These are phyloP conservation scores for Vigna trinervia DNA, from an alignment of 306 rosid species.

Conservation along the genomic window DNA sequence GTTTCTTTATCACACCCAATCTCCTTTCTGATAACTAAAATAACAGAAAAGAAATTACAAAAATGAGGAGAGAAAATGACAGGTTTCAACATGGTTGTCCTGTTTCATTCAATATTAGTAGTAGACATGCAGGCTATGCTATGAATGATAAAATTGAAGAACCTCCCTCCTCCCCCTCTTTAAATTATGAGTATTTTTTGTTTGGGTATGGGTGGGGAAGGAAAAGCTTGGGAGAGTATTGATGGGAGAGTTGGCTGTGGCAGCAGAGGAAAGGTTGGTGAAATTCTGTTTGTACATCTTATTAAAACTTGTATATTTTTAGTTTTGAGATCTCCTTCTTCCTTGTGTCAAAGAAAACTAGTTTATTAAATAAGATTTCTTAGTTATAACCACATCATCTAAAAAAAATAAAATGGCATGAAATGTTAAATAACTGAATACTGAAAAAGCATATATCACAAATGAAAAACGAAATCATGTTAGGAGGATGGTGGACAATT, in stretches of 20 bases:
- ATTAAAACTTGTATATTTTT: not conserved
- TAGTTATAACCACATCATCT: constrained; percentile 7
- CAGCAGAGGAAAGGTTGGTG: not conserved
- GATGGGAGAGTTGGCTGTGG: not conserved
- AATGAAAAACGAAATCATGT: constrained; percentile 7
- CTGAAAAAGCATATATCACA: constrained; percentile 27
- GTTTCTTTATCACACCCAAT: not conserved
- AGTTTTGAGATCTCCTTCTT: not conserved
- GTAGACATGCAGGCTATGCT: not conserved
- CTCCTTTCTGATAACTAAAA: constrained; percentile 13
- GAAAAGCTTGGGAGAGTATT: constrained; percentile 3
- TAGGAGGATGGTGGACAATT: not conserved
- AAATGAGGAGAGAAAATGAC: constrained; percentile 1
- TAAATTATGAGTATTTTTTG: not conserved
- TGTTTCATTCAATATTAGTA: constrained; percentile 15
- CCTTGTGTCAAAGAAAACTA: not conserved
- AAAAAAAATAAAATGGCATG: not conserved
- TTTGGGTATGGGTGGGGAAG: not conserved
- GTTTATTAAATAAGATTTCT: constrained; percentile 9
- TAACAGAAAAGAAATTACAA: constrained; percentile 14
- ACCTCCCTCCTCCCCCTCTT: not conserved
- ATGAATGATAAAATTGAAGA: not conserved
- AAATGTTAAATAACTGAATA: constrained; percentile 23
- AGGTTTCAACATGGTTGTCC: constrained; percentile 3
- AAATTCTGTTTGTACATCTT: not conserved